Conservation (phyloP, 2,329 filamentous ascomycete species). For the Bertia moriformis region DNA sequence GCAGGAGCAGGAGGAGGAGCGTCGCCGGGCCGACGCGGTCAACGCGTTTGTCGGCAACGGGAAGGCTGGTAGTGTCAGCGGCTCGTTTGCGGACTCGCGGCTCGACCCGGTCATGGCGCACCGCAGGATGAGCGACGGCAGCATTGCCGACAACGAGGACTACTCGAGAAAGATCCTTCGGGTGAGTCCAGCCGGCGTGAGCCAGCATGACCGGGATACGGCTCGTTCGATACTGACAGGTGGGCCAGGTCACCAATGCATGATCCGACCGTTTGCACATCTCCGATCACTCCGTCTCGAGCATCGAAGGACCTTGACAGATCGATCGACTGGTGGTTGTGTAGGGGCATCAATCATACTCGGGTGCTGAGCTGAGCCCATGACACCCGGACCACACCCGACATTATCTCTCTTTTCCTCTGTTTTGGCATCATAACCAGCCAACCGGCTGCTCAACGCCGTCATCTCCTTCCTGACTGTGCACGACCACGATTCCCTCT, state of each 20-base stretch:
- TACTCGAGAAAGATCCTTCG: constrained; percentile 92
- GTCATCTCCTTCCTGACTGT: no score
- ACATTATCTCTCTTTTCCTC: no score
- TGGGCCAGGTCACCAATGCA: constrained; percentile 39
- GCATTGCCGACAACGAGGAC: constrained; percentile 92
- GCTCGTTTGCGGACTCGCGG: constrained; percentile 67
- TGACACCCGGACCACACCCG: no score
- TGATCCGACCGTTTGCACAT: constrained; percentile 18
- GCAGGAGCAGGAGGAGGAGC: constrained; percentile 68
- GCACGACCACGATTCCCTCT: no score
- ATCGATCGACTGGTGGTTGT: no score
- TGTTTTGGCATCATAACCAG: no score
- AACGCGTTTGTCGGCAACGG: constrained; percentile 55
- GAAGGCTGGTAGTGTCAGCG: constrained; percentile 47
- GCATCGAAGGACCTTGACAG: no score
- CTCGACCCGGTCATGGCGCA: constrained; percentile 77
- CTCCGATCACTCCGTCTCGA: neutral
- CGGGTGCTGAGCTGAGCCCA: no score
- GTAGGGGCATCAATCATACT: no score
- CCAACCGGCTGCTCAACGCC: no score
- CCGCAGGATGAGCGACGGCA: constrained; percentile 78
- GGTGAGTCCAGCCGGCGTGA: constrained; percentile 33
- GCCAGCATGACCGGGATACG: neutral
- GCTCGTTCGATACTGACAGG: constrained; percentile 6
- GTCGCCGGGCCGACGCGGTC: constrained; percentile 66